Percentiles rank a stretch among this genome's conserved stretches.
Conservation (phyloP, 139 green algal genomes). For the Tetraselmis chui region DNA sequence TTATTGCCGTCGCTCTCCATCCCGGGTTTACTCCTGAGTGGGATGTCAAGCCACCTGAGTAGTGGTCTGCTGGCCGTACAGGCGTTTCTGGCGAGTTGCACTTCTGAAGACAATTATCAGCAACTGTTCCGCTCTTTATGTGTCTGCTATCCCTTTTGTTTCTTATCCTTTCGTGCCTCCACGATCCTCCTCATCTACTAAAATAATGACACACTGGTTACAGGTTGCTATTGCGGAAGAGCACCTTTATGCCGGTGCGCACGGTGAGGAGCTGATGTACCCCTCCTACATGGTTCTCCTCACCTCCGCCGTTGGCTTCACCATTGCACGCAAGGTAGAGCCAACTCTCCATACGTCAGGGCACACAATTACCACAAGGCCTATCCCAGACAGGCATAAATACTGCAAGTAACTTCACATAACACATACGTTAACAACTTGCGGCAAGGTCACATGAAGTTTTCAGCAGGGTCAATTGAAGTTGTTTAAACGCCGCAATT, state of each 20-base stretch:
- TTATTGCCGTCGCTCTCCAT: no score
- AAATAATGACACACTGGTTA: no score
- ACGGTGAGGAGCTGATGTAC: constrained; percentile 60
- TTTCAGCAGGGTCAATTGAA: no score
- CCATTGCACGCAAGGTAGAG: constrained; percentile 20
- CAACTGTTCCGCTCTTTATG: no score
- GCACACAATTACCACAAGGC: constrained; percentile 14
- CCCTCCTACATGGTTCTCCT: constrained; percentile 75
- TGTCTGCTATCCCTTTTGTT: no score
- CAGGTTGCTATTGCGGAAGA: no score
- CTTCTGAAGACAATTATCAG: no score
- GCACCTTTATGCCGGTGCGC: constrained; percentile 42
- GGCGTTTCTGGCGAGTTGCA: constrained; percentile 58
- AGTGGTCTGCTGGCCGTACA: constrained; percentile 45
- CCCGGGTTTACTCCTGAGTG: no score
- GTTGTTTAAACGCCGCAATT: no score
- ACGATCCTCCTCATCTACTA: no score
- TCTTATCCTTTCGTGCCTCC: no score
- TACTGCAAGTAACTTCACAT: constrained; percentile 7
- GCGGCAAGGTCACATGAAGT: background rate
- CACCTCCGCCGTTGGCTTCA: constrained; percentile 68
- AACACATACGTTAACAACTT: constrained; percentile 1
- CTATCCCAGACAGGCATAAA: background rate
- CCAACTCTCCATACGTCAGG: constrained; percentile 16
- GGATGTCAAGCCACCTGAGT: no score